These are phyloP conservation scores for Ascochyta pisi DNA, from an alignment of 2,329 filamentous ascomycete species.

Conservation along the genomic window DNA sequence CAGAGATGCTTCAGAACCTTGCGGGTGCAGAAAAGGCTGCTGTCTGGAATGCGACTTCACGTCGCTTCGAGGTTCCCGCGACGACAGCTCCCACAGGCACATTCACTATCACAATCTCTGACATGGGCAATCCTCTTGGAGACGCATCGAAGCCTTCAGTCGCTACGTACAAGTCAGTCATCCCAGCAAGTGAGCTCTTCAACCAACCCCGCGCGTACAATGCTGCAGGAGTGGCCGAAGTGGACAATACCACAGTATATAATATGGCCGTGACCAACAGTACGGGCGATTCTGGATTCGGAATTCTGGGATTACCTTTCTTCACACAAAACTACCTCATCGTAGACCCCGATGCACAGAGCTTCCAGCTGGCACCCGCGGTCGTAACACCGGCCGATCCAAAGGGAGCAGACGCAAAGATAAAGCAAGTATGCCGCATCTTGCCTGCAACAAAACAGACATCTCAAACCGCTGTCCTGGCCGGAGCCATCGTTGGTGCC, in stretches of 20 bases:
- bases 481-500: neutral
- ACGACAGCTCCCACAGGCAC: constrained; percentile 22
- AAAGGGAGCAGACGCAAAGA: constrained; percentile 20
- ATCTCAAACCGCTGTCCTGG: constrained; percentile 7
- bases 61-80: constrained; percentile 23
- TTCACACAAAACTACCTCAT: constrained; percentile 31
- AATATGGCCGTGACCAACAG: constrained; percentile 27
- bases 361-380: constrained; percentile 26
- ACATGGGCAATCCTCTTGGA: constrained; percentile 16
- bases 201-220: constrained; percentile 23
- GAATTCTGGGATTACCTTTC: constrained; percentile 23
- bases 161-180: constrained; percentile 24
- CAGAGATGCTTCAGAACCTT: constrained; percentile 21
- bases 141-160: constrained; percentile 27
- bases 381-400: constrained; percentile 21
- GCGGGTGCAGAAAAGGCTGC: constrained; percentile 23
- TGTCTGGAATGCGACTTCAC: constrained; percentile 25
- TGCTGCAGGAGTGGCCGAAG: constrained; percentile 21
- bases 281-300: constrained; percentile 13
- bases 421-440: constrained; percentile 24
- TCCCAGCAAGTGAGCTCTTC: constrained; percentile 25
- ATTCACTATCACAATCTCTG: constrained; percentile 26
- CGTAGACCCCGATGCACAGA: constrained; percentile 25
- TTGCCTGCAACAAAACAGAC: constrained; percentile 14
- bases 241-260: constrained; percentile 24